Evolutionary conservation across 164 flowering plant species (phyloP).

Genomic region (Chimonanthus praecox): DNA sequence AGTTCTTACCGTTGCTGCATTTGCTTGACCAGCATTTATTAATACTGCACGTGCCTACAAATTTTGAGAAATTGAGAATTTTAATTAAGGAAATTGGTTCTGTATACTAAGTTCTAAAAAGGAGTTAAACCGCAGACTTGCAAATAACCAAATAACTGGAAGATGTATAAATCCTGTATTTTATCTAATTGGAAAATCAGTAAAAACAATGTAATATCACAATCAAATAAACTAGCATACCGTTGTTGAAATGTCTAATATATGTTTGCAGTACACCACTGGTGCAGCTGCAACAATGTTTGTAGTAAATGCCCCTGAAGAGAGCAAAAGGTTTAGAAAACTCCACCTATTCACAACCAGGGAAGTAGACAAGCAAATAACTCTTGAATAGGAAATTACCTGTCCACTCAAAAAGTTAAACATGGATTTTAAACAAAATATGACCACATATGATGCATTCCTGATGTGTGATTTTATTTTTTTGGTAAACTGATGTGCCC

Average conservation of each 20-base stretch:
- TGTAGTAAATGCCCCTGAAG: constrained; percentile 77
- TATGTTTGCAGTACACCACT: constrained; percentile 62
- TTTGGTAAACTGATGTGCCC: no score
- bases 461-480: no score
- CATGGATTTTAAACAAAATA: no score
- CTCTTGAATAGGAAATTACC: no score
- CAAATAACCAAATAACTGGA: neutral
- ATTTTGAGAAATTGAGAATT: neutral
- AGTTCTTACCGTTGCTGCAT: constrained; percentile 84
- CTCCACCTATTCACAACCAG: no score
- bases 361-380: no score
- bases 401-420: no score
- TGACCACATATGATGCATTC: no score
- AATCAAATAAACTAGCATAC: constrained; percentile 33
- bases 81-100: neutral
- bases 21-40: constrained; percentile 99
- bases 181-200: neutral
- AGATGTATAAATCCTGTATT: neutral
- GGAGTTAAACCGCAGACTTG: neutral
- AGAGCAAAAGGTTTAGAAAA: neutral
- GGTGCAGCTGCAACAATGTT: constrained; percentile 98
- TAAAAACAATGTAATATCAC: neutral
- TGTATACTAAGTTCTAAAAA: no score
- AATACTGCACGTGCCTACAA: constrained; percentile 92
- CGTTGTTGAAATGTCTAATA: constrained; percentile 43